Base-by-base conservation (phyloP, 1,139 yeast genomes). In the Debaryomyces fabryi region DNA sequence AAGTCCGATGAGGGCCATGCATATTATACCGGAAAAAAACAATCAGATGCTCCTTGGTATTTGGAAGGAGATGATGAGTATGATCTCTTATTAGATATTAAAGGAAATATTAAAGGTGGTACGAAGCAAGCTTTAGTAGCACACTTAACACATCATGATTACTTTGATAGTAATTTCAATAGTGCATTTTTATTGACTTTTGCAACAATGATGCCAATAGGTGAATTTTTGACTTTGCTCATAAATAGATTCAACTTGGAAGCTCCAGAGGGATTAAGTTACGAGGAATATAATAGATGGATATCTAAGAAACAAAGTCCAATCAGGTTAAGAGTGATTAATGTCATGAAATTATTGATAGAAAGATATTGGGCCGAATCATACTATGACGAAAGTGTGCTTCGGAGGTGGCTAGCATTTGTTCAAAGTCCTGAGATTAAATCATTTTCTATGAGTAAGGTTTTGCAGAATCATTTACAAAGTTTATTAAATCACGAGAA, bases 251-350 rank as follows among this genome's bases (percentile, higher is more conserved):
- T 86, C 67, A 78, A 85, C 51, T 71, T 84, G 30, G 84, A 82
- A 52, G 96, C 97, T 4, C 97, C 97, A 0, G 96, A 88, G 58
- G 97, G 96, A 0, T 71, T 93, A 52, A 82, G 88, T 48, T 86
- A 82, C 56, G 96, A 88, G 52, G 97, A 91, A 60, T 89, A 88
- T 62, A 82, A 83, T 39, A 68, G 77, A 4, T 93, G 99, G 98
- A 79, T 85, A 8, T 83, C 84, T 37, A 82, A 81, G 59, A 91
- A 89, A 59, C 86, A 69, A 65, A 69, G 58, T 63, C 87, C 92
- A 0, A 85, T 88, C 32, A 79, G 93, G 48, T 62, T 81, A 25
- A 74, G 91, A 48, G 91, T 89, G 3, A 76, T 88, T 53, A 83
- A 86, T 54, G 77, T 88, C 32, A 81, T 91, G 81, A 85, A 84